Evolutionary conservation across 495 filamentous ascomycete species (phyloP).

Genomic region (Daldinia loculata): DNA sequence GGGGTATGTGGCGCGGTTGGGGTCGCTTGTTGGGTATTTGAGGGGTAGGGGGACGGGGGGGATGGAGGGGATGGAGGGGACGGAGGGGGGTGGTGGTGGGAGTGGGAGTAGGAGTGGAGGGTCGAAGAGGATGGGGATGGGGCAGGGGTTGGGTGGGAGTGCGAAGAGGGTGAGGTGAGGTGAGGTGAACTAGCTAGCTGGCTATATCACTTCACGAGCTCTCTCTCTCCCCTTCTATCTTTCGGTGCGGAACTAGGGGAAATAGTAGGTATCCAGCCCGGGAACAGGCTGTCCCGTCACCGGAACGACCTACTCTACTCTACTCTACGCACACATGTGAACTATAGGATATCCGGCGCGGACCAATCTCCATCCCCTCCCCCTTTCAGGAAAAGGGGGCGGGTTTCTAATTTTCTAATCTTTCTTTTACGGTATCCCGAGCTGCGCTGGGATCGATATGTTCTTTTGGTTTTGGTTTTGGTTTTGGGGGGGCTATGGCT

Average conservation of each 20-base stretch:
- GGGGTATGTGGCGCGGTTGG: conserved; percentile 27
- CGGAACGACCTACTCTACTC: not conserved
- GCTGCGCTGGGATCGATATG: not conserved
- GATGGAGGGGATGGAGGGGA: not conserved
- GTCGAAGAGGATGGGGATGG: conserved; percentile 22
- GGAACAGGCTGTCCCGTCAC: not conserved
- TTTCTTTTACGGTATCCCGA: not conserved
- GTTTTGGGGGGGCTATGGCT: not conserved
- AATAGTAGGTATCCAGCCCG: not conserved
- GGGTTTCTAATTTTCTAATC: not conserved
- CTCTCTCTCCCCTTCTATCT: no score
- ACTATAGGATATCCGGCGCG: not conserved
- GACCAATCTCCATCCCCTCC: not conserved
- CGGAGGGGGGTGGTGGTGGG: not conserved
- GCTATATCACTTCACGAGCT: no score
- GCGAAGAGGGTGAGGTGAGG: conserved; percentile 29
- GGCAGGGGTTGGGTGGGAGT: conserved; percentile 8
- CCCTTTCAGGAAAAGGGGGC: not conserved
- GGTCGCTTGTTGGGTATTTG: conserved; percentile 24
- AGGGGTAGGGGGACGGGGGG: not conserved
- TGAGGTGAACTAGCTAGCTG: not conserved
- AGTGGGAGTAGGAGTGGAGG: not conserved
- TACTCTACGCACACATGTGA: not conserved
- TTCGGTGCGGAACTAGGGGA: not conserved
- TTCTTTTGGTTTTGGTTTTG: not conserved